phyloP scores from a whole-genome alignment of 2,329 filamentous ascomycete species.

The Neofusicoccum umdonicola region DNA sequence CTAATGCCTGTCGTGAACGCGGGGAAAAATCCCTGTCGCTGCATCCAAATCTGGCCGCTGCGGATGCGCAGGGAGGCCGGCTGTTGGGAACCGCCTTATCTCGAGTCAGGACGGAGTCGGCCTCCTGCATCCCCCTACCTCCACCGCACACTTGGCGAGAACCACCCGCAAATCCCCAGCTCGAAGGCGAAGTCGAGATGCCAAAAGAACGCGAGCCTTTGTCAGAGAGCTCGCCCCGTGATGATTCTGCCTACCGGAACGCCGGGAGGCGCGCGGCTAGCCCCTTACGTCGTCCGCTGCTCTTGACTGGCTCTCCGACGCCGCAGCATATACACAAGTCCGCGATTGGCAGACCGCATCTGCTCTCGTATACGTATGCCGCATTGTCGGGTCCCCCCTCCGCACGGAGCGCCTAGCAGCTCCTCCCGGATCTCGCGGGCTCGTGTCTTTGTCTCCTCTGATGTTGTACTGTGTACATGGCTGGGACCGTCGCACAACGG shows the following conservation, averaged over 20 bases:
- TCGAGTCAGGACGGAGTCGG: background rate
- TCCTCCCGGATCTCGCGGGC: conserved; percentile 2
- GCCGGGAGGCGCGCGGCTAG: conserved; percentile 4
- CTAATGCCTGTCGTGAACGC: conserved; percentile 7
- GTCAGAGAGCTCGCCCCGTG: background rate
- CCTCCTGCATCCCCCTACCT: conserved; percentile 2
- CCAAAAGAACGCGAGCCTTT: conserved; percentile 1
- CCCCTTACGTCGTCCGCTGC: background rate
- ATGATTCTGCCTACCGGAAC: background rate
- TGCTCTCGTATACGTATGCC: background rate
- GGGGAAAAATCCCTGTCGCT: conserved; percentile 15
- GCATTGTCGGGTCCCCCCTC: background rate
- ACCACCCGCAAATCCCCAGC: background rate
- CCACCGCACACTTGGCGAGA: background rate
- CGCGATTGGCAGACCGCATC: background rate
- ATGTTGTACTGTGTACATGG: background rate
- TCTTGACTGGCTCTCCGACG: background rate
- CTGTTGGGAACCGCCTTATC: background rate
- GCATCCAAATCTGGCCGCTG: conserved; percentile 5
- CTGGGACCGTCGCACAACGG: background rate
- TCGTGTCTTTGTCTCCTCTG: background rate
- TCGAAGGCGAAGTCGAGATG: background rate
- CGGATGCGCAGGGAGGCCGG: background rate
- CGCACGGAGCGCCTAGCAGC: background rate
- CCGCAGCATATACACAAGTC: background rate